Base-by-base conservation (phyloP, 441 rosid species). In the Erysimum cheiri region DNA sequence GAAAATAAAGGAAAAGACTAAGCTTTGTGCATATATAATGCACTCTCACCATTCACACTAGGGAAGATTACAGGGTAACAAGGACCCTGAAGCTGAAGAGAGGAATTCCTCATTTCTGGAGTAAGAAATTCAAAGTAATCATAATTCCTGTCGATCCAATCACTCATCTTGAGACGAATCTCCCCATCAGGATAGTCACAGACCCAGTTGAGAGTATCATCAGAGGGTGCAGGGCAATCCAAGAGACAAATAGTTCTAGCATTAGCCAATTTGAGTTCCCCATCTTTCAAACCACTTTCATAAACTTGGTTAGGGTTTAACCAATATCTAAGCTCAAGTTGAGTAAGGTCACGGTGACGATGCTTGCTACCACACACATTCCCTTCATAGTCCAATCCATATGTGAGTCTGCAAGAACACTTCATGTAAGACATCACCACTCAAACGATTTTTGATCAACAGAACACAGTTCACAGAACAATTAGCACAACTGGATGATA, bases 101-200 rank as follows among this genome's bases (percentile, higher is more conserved):
- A 94, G 0, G 88, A 69, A 79, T 94, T 94, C 47, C 94, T 81
- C 99, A 94, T 92, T 73, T 88, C 98, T 3, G 92, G 92, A 37
- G 98, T 90, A 68, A 94, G 96, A 78, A 94, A 86, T 68, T 94
- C 96, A 75, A 79, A 94, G 80, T 94, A 94, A 79, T 94, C 96
- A 3, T 90, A 94, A 69, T 86, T 87, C 78, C 92, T 89, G 73
- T 95, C 87, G 1, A 92, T 88, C 99, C 99, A 95, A 66, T 95
- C 93, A 62, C 84, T 78, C 85, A 80, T 75, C 26, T 87, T 81
- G 71, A 95, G 81, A 73, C 84, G 92, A 70, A 92, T 92, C 70
- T 92, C 99, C 33, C 98, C 99, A 6, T 92, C 98, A 32, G 99
- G 99, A 76, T 95, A 95, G 77, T 95, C 99, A 83, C 99, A 95